Conservation (phyloP, 2,329 filamentous ascomycete genomes). For the Colletotrichum cereale region DNA sequence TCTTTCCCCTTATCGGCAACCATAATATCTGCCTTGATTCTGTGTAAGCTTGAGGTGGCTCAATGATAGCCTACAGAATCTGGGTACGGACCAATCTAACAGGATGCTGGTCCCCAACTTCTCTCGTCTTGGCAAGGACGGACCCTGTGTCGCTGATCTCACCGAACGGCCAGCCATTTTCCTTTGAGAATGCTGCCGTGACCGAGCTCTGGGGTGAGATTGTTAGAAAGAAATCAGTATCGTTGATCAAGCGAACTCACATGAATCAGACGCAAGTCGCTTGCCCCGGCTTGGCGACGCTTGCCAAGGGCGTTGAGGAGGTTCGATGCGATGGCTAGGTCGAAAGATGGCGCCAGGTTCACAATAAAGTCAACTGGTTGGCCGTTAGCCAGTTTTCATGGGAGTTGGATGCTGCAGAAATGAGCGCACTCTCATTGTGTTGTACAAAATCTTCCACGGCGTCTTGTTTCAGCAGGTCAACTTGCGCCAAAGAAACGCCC, state of each 20-base stretch:
- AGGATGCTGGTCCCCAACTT: not conserved
- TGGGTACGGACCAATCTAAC: not conserved
- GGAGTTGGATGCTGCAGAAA: not conserved
- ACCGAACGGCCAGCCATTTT: constrained; percentile 49
- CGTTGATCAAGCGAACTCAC: not conserved
- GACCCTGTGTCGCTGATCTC: constrained; percentile 48
- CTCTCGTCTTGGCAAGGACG: constrained; percentile 42
- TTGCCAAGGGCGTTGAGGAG: constrained; percentile 50
- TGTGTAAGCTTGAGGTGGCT: not conserved
- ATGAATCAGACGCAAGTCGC: not conserved
- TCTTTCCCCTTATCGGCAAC: constrained; percentile 45
- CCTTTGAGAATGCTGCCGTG: constrained; percentile 44
- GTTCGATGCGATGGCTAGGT: constrained; percentile 44
- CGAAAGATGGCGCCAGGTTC: constrained; percentile 48
- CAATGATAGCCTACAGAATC: not conserved
- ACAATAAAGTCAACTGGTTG: constrained; percentile 53
- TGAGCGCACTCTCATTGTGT: not conserved
- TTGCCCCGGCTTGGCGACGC: no score
- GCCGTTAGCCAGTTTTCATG: not conserved
- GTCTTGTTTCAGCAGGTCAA: not conserved
- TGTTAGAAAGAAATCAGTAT: not conserved
- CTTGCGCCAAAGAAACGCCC: not conserved
- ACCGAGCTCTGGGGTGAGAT: constrained; percentile 46
- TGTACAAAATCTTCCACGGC: not conserved
- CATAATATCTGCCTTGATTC: not conserved